Conservation (phyloP, 1,139 yeast genomes). For the Pneumocystis murina region DNA sequence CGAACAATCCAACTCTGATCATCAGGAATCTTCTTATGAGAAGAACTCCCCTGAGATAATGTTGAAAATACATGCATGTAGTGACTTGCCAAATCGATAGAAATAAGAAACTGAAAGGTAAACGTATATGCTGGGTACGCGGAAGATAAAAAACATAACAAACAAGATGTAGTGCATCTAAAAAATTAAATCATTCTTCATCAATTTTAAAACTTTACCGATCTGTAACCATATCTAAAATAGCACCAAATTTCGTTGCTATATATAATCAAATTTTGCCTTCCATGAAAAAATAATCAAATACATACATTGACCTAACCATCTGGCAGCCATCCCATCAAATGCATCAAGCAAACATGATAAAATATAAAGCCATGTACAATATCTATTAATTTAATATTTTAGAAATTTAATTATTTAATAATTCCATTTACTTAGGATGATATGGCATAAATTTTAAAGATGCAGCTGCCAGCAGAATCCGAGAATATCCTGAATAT, state of each 20-base stretch:
- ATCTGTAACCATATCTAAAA: slow-evolving; percentile 96
- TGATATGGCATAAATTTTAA: slow-evolving; percentile 68
- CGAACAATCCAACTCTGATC: slow-evolving; percentile 58
- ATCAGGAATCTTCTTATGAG: slow-evolving; percentile 73
- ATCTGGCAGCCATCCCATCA: slow-evolving; percentile 92
- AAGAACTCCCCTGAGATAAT: slow-evolving; percentile 57
- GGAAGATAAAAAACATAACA: slow-evolving; percentile 71
- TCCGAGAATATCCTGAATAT: slow-evolving; percentile 41
- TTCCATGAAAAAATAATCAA: background rate
- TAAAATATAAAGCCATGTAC: slow-evolving; percentile 63
- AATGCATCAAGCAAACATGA: slow-evolving; percentile 90
- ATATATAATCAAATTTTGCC: background rate
- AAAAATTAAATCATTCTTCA: background rate
- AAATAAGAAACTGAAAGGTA: slow-evolving; percentile 72
- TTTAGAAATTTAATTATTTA: too few species aligned
- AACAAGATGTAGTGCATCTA: slow-evolving; percentile 73
- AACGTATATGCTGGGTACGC: slow-evolving; percentile 54
- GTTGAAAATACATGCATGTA: slow-evolving; percentile 98
- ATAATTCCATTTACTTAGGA: slow-evolving; percentile 32
- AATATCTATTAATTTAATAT: background rate
- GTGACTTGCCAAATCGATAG: slow-evolving; percentile 85
- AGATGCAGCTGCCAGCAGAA: slow-evolving; percentile 65
- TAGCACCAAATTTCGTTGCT: slow-evolving; percentile 83
- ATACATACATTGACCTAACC: slow-evolving; percentile 46
- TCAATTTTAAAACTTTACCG: slow-evolving; percentile 24